phyloP scores from a whole-genome alignment of 768 basidiomycete species.

The Hericium coralloides region DNA sequence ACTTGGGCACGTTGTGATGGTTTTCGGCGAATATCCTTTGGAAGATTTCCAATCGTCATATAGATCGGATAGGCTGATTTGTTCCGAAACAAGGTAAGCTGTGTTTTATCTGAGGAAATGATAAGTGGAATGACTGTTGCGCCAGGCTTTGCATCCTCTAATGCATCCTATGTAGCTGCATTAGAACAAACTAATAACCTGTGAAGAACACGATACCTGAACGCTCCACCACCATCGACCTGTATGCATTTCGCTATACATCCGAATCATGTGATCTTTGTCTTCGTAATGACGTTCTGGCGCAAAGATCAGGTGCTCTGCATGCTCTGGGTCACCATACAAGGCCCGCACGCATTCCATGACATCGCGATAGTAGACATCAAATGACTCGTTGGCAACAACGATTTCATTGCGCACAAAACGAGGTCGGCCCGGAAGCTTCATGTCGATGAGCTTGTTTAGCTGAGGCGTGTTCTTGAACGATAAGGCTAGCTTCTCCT shows the following conservation, averaged over 20 bases:
- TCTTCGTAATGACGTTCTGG: neutral
- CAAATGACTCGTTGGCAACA: neutral
- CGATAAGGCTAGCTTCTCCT: neutral
- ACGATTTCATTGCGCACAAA: neutral
- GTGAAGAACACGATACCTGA: neutral
- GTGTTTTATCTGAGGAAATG: constrained; percentile 10
- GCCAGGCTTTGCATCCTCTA: constrained; percentile 3
- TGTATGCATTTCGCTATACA: neutral
- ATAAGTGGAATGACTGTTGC: constrained; percentile 10
- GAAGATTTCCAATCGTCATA: constrained; percentile 12
- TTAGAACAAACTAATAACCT: neutral
- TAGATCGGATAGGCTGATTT: constrained; percentile 13
- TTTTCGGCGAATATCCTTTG: too few species aligned
- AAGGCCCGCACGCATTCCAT: neutral
- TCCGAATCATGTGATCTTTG: neutral
- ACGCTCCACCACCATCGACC: constrained; percentile 3
- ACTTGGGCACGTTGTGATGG: constrained; percentile 13
- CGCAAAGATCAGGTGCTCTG: neutral
- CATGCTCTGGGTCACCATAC: neutral
- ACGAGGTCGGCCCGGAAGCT: neutral
- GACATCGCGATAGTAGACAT: neutral
- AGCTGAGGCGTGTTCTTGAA: neutral
- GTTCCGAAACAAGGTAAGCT: neutral
- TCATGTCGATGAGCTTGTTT: neutral
- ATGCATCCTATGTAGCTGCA: neutral